Evolutionary conservation across 345 rosid genomes (phyloP), one percentile per base, ranked within the genome.

Genomic region (Limnanthes douglasii): DNA sequence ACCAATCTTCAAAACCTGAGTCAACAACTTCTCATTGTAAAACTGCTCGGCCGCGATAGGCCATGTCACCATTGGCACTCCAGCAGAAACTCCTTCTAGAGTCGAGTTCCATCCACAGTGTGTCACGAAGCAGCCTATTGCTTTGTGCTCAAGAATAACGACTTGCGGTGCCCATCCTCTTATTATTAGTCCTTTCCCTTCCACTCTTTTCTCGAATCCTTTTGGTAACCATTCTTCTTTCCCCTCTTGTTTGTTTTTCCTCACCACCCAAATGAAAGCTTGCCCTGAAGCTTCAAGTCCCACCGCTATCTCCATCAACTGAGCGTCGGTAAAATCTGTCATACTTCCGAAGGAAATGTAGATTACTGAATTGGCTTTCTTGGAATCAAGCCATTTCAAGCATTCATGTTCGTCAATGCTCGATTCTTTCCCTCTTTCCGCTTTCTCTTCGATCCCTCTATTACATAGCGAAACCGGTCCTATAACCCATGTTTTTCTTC

Each of bases 121-220:
- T 0, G 72, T 70, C 51, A 77, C 51, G 15, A 78, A 73, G 8
- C 65, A 75, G n/a, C 73, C 78, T 0, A 63, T 39, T 0, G 73
- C 66, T 40, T 45, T 50, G 37, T 78, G 77, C 4, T 64, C 70
- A 13, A 78, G 78, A 36, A 78, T 71, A 31, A 74, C 6, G 10
- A 75, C 57, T 24, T 78, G 81, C 0, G 81, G 82, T 0, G 72
- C 75, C 81, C 93, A 79, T 2, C 76, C 85, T 5, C 54, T 48
- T 31, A 75, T 64, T 9, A 74, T 57, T 1, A 74, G 12, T 11
- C 92, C 75, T 26, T 9, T 60, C 2, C 45, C 62, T 36, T 17
- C 48, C 10, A 51, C 55, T 38, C 56, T 65, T 23, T 57, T 43
- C 41, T 69, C 56, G 20, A 47, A 69, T 31, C 63, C 63, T 49